These are phyloP conservation scores for Calonectria leucothoes DNA, from an alignment of 2,329 filamentous ascomycete species.

Conservation along the genomic window DNA sequence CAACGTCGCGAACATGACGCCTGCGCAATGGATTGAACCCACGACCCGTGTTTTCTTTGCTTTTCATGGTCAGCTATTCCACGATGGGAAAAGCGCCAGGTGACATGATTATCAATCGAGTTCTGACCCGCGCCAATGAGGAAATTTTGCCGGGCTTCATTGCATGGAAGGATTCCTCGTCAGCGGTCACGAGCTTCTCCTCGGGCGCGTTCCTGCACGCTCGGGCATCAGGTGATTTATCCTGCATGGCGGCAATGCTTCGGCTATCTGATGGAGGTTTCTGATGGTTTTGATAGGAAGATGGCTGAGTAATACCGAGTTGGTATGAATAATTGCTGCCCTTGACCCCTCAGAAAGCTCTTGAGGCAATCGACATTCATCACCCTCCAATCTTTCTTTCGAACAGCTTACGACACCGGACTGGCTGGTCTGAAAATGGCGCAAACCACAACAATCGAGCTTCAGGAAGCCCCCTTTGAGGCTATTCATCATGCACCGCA, in stretches of 20 bases:
- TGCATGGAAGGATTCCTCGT: not conserved
- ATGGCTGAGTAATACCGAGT: not conserved
- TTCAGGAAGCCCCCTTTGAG: slow-evolving; percentile 4
- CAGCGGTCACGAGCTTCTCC: not conserved
- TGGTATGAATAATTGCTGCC: not conserved
- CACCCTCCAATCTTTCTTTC: not conserved
- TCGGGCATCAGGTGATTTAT: not conserved
- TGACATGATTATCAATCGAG: not conserved
- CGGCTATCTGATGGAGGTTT: not conserved
- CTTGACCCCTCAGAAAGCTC: not conserved
- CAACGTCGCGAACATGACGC: not conserved
- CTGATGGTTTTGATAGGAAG: not conserved
- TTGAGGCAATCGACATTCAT: not conserved
- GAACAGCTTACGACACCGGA: not conserved
- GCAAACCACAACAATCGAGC: slow-evolving; percentile 11
- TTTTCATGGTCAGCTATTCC: not conserved
- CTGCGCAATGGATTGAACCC: not conserved
- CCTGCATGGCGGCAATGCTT: not conserved
- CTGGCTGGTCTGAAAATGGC: not conserved
- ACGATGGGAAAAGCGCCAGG: not conserved
- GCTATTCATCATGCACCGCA: not conserved
- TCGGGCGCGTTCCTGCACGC: not conserved
- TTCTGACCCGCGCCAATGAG: not conserved
- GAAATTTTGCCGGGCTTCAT: not conserved
- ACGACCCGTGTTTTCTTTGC: not conserved